Conservation (phyloP, 2,329 filamentous ascomycete genomes). For the Exophiala spinifera region DNA sequence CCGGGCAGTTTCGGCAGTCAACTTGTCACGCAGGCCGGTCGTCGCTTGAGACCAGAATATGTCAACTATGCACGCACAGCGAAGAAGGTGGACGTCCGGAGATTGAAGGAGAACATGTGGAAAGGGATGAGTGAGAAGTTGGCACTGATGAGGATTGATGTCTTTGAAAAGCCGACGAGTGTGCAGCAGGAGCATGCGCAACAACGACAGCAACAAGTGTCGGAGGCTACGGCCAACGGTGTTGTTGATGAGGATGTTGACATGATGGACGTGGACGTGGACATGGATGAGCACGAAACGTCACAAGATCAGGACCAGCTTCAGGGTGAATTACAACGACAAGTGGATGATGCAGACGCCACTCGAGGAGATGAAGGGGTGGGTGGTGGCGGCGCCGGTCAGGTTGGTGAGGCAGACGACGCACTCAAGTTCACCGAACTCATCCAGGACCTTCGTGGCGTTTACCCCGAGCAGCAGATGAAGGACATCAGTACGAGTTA, state of each 20-base stretch:
- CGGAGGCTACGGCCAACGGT: no score
- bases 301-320: constrained; percentile 1
- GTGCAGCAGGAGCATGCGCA: constrained; percentile 31
- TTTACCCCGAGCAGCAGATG: constrained; percentile 83
- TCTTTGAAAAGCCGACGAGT: constrained; percentile 33
- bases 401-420: constrained; percentile 34
- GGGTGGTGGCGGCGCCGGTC: no score
- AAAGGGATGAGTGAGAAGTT: constrained; percentile 54
- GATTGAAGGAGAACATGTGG: constrained; percentile 65
- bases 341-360: not conserved
- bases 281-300: constrained; percentile 30
- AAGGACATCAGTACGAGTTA: constrained; percentile 89
- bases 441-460: constrained; percentile 81
- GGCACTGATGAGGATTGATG: constrained; percentile 33
- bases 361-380: constrained; percentile 38
- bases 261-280: constrained; percentile 30
- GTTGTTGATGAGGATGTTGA: constrained; percentile 27
- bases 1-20: constrained; percentile 61
- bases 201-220: constrained; percentile 30
- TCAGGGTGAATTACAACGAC: constrained; percentile 8
- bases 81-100: constrained; percentile 64
- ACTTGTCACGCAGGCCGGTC: constrained; percentile 59
- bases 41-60: constrained; percentile 60
- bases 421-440: constrained; percentile 82
- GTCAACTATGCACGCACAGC: constrained; percentile 64